Conservation (phyloP, 2,329 filamentous ascomycete species). For the Tolypocladium tundrense region DNA sequence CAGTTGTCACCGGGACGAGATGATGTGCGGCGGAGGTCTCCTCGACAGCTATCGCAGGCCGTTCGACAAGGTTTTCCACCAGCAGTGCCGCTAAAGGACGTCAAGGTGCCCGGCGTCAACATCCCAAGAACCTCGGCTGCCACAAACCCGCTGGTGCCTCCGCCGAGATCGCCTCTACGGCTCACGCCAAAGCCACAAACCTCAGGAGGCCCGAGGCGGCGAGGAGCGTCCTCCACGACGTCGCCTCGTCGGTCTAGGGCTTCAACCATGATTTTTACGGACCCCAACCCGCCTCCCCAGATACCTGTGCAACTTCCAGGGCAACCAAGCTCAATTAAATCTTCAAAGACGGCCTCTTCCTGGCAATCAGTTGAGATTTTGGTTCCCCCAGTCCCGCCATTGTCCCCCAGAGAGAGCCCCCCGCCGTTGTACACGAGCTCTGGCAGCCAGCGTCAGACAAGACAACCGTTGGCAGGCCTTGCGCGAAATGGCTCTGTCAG, state of each 20-base stretch:
- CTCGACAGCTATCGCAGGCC: conserved; percentile 22
- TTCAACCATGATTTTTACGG: neutral
- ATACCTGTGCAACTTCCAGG: neutral
- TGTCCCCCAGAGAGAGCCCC: neutral
- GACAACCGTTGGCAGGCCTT: conserved; percentile 11
- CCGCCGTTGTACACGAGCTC: neutral
- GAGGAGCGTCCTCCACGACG: neutral
- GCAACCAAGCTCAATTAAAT: neutral
- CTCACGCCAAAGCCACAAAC: neutral
- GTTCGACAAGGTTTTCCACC: neutral
- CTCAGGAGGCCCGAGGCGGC: neutral
- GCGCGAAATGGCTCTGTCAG: conserved; percentile 21
- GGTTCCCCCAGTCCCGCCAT: conserved; percentile 5
- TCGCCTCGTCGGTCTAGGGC: neutral
- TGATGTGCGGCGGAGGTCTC: conserved; percentile 41
- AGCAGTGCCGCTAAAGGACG: neutral
- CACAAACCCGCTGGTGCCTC: neutral
- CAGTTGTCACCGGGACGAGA: conserved; percentile 41
- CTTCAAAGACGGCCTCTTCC: neutral
- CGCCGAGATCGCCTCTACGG: neutral
- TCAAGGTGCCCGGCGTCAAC: neutral
- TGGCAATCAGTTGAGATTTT: conserved; percentile 5
- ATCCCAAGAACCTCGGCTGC: neutral
- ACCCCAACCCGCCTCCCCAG: neutral
- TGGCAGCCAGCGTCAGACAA: neutral